phyloP scores from a whole-genome alignment of 169 alveolate species.

The Plasmodium blacklocki region DNA sequence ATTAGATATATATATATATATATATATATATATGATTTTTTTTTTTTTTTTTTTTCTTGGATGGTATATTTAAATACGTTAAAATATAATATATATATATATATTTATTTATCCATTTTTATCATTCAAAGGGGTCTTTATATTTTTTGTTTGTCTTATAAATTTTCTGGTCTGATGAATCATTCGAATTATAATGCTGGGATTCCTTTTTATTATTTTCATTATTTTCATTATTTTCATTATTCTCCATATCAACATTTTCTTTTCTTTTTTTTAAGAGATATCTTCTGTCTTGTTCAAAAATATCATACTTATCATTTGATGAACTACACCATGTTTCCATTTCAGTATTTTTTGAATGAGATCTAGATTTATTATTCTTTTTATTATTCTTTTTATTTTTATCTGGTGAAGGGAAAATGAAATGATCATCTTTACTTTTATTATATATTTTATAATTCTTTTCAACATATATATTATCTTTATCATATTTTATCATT shows the following conservation, averaged over 20 bases:
- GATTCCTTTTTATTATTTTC: no score
- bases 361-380: background rate
- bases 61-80: no score
- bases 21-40: no score
- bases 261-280: conserved; percentile 22
- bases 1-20: no score
- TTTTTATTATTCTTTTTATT: conserved; percentile 15
- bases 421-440: conserved; percentile 9
- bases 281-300: conserved; percentile 46
- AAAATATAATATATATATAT: no score
- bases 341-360: conserved; percentile 30
- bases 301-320: conserved; percentile 48
- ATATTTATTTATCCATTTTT: no score
- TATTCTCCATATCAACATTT: background rate
- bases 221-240: no score
- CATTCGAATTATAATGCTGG: no score
- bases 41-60: no score
- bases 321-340: conserved; percentile 75
- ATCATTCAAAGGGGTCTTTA: no score
- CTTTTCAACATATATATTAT: conserved; percentile 2
- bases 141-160: no score
- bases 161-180: no score
- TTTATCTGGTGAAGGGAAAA: conserved; percentile 3
- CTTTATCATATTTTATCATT: background rate
- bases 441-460: background rate